A percentile compares a stretch with the other conserved stretches of the same genome.
phyloP scores from a whole-genome alignment of 176 grass and related monocot genomes.

The Oryza longistaminata region DNA sequence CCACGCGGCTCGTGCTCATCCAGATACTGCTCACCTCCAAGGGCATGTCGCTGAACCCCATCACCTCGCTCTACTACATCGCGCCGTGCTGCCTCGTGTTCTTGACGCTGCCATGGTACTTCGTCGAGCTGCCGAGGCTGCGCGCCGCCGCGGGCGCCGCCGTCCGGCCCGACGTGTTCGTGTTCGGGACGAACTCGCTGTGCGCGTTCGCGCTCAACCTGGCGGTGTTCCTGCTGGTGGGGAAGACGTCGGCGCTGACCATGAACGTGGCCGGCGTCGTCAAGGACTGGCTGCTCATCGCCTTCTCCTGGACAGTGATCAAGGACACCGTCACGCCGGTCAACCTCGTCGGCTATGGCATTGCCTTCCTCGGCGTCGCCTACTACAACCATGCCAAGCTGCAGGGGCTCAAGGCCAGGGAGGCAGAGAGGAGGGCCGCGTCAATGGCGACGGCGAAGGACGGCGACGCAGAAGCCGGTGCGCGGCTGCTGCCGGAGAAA shows the following conservation, averaged over 20 bases:
- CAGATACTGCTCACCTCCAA: slow-evolving; percentile 81
- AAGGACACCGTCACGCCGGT: slow-evolving; percentile 66
- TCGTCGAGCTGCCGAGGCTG: slow-evolving; percentile 69
- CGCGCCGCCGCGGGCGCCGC: background rate
- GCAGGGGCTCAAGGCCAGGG: slow-evolving; percentile 72
- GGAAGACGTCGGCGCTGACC: slow-evolving; percentile 89
- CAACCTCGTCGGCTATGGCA: slow-evolving; percentile 78
- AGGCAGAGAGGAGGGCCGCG: slow-evolving; percentile 63
- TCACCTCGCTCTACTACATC: slow-evolving; percentile 88
- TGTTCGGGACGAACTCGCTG: slow-evolving; percentile 78
- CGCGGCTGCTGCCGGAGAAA: slow-evolving; percentile 44
- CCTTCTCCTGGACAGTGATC: slow-evolving; percentile 93
- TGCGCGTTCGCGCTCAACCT: slow-evolving; percentile 89
- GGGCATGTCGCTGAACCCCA: slow-evolving; percentile 76
- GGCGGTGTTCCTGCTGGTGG: slow-evolving; percentile 82
- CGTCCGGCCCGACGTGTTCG: slow-evolving; percentile 47
- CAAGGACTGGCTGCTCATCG: slow-evolving; percentile 91
- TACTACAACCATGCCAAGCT: slow-evolving; percentile 89
- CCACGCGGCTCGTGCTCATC: slow-evolving; percentile 82
- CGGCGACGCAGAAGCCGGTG: slow-evolving; percentile 44
- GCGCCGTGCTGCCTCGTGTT: slow-evolving; percentile 76
- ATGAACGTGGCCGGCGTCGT: slow-evolving; percentile 92
- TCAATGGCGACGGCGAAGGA: background rate
- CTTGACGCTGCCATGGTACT: slow-evolving; percentile 64
- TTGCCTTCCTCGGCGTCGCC: slow-evolving; percentile 83